Evolutionary conservation across 2,329 filamentous ascomycete species (phyloP).

Genomic region (Cryphonectria parasitica): DNA sequence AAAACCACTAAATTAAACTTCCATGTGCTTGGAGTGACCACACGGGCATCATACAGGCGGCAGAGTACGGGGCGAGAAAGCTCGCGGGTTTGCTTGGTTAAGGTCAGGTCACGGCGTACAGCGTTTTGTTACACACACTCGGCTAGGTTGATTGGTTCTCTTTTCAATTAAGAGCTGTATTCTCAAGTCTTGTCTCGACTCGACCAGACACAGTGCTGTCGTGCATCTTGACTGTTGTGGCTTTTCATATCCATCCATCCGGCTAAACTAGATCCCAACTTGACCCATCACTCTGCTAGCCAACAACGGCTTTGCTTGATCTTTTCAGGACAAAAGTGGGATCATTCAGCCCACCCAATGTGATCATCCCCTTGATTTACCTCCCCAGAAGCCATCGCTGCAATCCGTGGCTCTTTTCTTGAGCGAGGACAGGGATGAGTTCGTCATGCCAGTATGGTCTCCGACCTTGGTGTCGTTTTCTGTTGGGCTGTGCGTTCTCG

Average conservation of each 20-base stretch:
- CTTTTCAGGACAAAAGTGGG: slow-evolving; percentile 2
- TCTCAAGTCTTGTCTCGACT: not conserved
- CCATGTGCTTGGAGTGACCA: not conserved
- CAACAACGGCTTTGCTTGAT: slow-evolving; percentile 7
- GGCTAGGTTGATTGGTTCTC: not conserved
- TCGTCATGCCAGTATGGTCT: not conserved
- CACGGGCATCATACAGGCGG: not conserved
- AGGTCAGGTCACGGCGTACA: not conserved
- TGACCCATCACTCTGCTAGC: slow-evolving; percentile 5
- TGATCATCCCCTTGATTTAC: not conserved
- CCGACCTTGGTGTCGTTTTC: not conserved
- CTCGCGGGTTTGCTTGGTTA: not conserved
- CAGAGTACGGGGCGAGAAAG: not conserved
- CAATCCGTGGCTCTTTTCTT: not conserved
- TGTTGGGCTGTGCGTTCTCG: not conserved
- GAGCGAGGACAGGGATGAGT: not conserved
- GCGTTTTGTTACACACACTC: not conserved
- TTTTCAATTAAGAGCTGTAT: slow-evolving; percentile 3
- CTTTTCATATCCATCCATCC: not conserved
- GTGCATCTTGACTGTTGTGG: not conserved
- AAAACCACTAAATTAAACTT: not conserved
- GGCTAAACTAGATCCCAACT: not conserved
- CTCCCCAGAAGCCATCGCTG: slow-evolving; percentile 7
- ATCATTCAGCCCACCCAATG: not conserved
- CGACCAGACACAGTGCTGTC: not conserved